Evolutionary conservation across 2,329 filamentous ascomycete species (phyloP).

Genomic region (Myriosclerotinia curreyana): DNA sequence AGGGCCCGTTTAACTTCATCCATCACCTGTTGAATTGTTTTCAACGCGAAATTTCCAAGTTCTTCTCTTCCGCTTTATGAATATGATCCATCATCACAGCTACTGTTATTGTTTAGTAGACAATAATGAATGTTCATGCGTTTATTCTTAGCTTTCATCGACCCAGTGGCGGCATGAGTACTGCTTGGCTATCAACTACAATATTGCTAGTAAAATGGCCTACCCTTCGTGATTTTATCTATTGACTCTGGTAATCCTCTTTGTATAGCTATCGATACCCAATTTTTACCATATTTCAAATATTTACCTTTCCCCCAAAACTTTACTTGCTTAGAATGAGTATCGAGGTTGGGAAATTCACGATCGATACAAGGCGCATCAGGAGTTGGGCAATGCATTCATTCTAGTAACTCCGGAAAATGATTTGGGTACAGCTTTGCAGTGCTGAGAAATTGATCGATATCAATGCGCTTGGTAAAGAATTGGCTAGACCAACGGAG

Average conservation of each 20-base stretch:
- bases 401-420: slow-evolving; percentile 18
- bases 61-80: background rate
- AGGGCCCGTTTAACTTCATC: too few relatives aligned
- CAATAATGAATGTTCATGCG: slow-evolving; percentile 4
- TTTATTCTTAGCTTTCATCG: slow-evolving; percentile 8
- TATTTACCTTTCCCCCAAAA: slow-evolving; percentile 19
- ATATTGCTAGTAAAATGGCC: background rate
- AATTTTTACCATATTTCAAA: slow-evolving; percentile 9
- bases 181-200: slow-evolving; percentile 11
- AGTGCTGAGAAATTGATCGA: slow-evolving; percentile 10
- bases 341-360: slow-evolving; percentile 20
- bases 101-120: background rate
- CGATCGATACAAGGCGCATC: slow-evolving; percentile 17
- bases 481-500: slow-evolving; percentile 14
- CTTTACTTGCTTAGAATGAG: slow-evolving; percentile 12
- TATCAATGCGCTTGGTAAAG: background rate
- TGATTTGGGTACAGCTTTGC: slow-evolving; percentile 18
- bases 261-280: slow-evolving; percentile 17
- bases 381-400: slow-evolving; percentile 18
- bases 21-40: background rate
- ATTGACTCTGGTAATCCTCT: slow-evolving; percentile 17
- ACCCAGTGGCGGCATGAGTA: slow-evolving; percentile 12
- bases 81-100: background rate
- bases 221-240: slow-evolving; percentile 15
- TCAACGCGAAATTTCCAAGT: background rate